A percentile compares a stretch with the other conserved stretches of the same genome.
Conservation (phyloP, 495 filamentous ascomycete species). For the Staphylotrichum tortipilum region DNA sequence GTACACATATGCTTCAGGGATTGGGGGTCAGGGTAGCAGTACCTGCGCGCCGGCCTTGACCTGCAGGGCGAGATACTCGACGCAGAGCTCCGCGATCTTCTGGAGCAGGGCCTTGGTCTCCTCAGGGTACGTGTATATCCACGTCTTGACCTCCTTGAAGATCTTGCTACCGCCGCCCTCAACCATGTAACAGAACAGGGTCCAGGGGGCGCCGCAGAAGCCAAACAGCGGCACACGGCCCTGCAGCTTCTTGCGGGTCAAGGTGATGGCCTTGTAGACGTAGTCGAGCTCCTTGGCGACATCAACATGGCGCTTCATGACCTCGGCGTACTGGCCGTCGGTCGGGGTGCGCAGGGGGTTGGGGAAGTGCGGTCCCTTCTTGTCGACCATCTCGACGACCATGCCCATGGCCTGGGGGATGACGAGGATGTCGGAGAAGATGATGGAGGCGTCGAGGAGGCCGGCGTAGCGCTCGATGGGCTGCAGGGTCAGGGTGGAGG, state of each 20-base stretch:
- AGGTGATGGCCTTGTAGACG: constrained; percentile 87
- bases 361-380: constrained; percentile 91
- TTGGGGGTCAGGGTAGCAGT: background rate
- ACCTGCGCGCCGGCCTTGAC: constrained; percentile 84
- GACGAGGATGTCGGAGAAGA: constrained; percentile 97
- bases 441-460: constrained; percentile 93
- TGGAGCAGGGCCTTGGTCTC: constrained; percentile 72
- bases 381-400: constrained; percentile 92
- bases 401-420: constrained; percentile 97
- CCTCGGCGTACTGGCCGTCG: constrained; percentile 68
- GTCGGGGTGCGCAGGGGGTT: constrained; percentile 67
- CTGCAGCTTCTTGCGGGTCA: constrained; percentile 78
- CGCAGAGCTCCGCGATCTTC: constrained; percentile 86
- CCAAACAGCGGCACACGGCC: constrained; percentile 88
- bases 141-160: constrained; percentile 84
- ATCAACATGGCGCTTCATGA: constrained; percentile 71
- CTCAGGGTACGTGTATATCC: constrained; percentile 83
- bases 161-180: constrained; percentile 93
- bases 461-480: constrained; percentile 85
- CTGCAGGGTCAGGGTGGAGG: constrained; percentile 85
- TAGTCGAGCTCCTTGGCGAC: constrained; percentile 79
- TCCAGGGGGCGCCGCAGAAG: constrained; percentile 98
- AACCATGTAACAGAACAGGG: constrained; percentile 95
- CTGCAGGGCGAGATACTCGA: constrained; percentile 87
- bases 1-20: background rate